Evolutionary conservation across 2,329 filamentous ascomycete genomes (phyloP), one percentile per base, ranked within the genome.

Genomic region (Myrmaecium sp.): DNA sequence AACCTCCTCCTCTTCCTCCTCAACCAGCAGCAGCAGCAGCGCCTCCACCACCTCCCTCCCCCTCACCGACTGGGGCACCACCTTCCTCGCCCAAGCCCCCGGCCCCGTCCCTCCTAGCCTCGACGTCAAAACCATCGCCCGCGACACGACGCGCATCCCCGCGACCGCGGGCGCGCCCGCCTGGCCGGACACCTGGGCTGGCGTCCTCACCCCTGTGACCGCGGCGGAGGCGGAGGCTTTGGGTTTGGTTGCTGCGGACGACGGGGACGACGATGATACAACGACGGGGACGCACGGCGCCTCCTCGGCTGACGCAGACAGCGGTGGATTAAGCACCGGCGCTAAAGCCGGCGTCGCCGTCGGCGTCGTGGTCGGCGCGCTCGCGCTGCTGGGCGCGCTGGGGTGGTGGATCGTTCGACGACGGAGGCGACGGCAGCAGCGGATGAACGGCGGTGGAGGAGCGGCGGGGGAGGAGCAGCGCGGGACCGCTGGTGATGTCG

Each of bases 41-140:
- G n/a, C n/a, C n/a, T n/a, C n/a, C n/a, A n/a, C n/a, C n/a, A n/a
- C n/a, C n/a, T n/a, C n/a, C n/a, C n/a, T n/a, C n/a, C n/a, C n/a
- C n/a, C n/a, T n/a, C n/a, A n/a, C n/a, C n/a, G n/a, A 21, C 11
- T 19, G 18, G 7, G 21, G 17, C 1, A 3, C 6, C 2, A 14
- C 13, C 5, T 29, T 21, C 21, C 21, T 29, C 3, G 20, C 27
- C 7, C 27, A 29, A 14, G 27, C 27, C 3, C 27, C 27, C 5
- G 27, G 27, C 9, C 27, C 27, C 4, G 10, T 10, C 10, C 3
- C 5, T n/a, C 6, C 5, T 4, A 2, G 25, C 5, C 9, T 10
- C 4, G 13, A 14, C 11, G 25, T 20, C 6, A 18, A 20, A 13
- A 14, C 13, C 14, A 27, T 27, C 17, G 17, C 9, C 14, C 7